phyloP scores from a whole-genome alignment of 176 grass and related monocot species.

The Stipa capillata region DNA sequence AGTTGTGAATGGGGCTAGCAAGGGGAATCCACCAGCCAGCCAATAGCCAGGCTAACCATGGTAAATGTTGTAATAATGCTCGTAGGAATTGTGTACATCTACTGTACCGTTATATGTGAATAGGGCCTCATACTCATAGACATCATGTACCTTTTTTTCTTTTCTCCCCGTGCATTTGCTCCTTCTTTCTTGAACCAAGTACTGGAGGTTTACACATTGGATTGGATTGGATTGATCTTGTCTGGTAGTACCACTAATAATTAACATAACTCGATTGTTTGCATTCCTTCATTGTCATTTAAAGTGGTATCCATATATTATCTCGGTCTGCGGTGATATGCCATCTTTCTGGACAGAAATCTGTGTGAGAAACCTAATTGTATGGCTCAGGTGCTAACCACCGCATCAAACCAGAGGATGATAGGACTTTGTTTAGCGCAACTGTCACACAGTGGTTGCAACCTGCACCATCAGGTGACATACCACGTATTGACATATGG shows the following conservation, averaged over 20 bases:
- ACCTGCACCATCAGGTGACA: neutral
- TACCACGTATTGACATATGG: slow-evolving; percentile 11
- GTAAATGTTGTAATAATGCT: slow-evolving; percentile 24
- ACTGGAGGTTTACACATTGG: neutral
- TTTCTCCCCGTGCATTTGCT: neutral
- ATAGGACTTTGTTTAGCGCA: slow-evolving; percentile 4
- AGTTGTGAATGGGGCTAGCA: neutral
- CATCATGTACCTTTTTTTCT: neutral
- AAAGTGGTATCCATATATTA: neutral
- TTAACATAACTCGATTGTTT: neutral
- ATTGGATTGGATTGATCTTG: slow-evolving; percentile 10
- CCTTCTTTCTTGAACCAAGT: neutral
- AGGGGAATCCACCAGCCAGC: slow-evolving; percentile 2
- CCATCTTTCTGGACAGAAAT: neutral
- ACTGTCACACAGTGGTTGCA: slow-evolving; percentile 5
- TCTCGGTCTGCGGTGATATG: neutral
- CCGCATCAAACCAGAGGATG: neutral
- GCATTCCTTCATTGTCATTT: neutral
- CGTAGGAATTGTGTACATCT: neutral
- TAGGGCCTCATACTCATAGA: slow-evolving; percentile 18
- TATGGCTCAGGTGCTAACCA: neutral
- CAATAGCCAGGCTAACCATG: slow-evolving; percentile 8
- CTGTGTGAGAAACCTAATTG: neutral
- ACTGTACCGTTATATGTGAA: slow-evolving; percentile 28
- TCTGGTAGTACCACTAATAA: neutral